Base-by-base conservation (phyloP, 805 yeast species). In the Jamesozyma jinghongensis region DNA sequence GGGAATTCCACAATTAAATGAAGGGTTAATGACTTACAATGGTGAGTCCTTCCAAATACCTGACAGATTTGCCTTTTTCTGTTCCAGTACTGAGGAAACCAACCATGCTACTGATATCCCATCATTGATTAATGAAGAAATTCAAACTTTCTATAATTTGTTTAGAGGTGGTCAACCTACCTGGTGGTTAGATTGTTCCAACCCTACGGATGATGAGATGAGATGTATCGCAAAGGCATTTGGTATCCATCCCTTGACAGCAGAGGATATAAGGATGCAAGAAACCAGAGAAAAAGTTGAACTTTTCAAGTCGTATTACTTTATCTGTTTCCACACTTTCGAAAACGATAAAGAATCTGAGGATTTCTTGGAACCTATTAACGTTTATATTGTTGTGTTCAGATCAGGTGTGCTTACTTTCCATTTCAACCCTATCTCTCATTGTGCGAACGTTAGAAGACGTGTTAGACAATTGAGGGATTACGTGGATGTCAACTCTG, bases 281-380 rank as follows among this genome's bases (percentile, higher is more conserved):
- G 98, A 90, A 66, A 77, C 95, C 19, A 87, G 98, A 65, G 98
- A 90, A 67, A 90, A 90, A 64, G 97, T 90, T 25, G 98, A 90
- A 65, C 69, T 90, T 46, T 90, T 90, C 72, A 77, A 79, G 52
- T 75, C 77, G 50, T 90, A 90, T 64, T 90, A 92, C 63, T 87
- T 92, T 68, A 95, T 92, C 32, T 85, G 95, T 72, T 92, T 92
- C 75, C 96, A 92, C 62, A 85, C 97, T 3, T 92, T 92, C 64
- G 97, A 87, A 57, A 79, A 82, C 19, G 95, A 90, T 50, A 60
- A 69, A 36, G 92, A 52, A 59, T 75, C 84, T 40, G 92, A 82
- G 52, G 94, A 85, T 47, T 88, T 82, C 59, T 66, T 82, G 56
- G 92, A 82, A 53, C 88, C 88, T 19, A 79, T 82, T 50, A 79